Percentiles rank a stretch among this genome's conserved stretches.
These are phyloP conservation scores for Auxenochlorella pyrenoidosa DNA, from an alignment of 139 green algal genomes.

Conservation along the genomic window DNA sequence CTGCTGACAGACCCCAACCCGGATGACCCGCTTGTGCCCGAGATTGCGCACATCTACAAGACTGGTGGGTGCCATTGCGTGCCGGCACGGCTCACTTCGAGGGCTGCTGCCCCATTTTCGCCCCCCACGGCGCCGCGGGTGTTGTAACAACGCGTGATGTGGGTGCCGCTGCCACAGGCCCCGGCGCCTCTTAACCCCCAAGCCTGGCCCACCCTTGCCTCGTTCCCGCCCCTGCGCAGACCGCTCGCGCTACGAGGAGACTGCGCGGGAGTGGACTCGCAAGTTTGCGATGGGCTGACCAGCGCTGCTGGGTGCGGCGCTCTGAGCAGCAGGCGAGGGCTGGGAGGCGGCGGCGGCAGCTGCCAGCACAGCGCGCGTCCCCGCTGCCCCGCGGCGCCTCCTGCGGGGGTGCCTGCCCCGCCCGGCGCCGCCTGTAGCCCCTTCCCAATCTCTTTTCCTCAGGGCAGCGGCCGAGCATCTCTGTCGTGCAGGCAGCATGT, in stretches of 20 bases:
- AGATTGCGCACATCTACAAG: constrained; percentile 99
- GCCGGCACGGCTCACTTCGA: too few species aligned
- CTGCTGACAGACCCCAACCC: constrained; percentile 99
- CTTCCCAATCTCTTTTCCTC: not conserved
- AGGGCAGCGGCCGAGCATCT: not conserved
- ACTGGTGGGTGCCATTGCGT: constrained; percentile 65
- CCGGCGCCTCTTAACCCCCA: too few species aligned
- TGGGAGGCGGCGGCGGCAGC: not conserved
- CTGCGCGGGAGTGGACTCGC: constrained; percentile 92
- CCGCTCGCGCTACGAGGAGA: constrained; percentile 90
- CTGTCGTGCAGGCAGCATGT: too few species aligned
- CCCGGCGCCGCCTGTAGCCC: not conserved
- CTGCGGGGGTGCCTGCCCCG: too few species aligned
- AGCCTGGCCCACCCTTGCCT: not conserved
- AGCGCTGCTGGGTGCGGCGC: not conserved
- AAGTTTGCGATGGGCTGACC: constrained; percentile 93
- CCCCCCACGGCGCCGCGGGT: too few species aligned
- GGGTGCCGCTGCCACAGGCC: too few species aligned
- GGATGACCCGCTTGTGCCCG: constrained; percentile 97
- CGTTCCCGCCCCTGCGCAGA: not conserved
- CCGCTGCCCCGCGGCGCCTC: too few species aligned
- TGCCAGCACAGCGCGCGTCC: not conserved
- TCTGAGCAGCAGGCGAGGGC: not conserved
- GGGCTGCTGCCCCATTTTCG: too few species aligned
- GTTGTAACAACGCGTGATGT: too few species aligned